Base-by-base conservation (phyloP, 2,329 filamentous ascomycete species). In the Conoideocrella luteorostrata region DNA sequence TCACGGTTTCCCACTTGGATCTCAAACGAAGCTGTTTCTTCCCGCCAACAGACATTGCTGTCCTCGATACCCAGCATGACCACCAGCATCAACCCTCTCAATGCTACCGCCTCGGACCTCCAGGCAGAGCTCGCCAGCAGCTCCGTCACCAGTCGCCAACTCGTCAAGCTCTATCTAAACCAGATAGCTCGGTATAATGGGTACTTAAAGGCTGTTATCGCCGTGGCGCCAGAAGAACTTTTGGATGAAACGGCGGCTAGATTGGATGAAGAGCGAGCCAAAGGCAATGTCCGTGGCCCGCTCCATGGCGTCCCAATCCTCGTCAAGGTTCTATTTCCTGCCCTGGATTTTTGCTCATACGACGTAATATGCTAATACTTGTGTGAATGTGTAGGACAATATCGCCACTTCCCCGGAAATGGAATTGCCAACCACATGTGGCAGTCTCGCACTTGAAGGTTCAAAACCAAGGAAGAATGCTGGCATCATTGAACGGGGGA, bases 221-320 rank as follows among this genome's bases (percentile, higher is more conserved):
- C 37, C 12, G 39, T 41, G 20, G 41, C 44, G 6, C 46, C 48
- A 1, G 28, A 20, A n/a, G 10, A 43, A 5, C 32, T 41, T 4
- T 26, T 50, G 9, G 21, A 36, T 2, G 15, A 41, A 13, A 39
- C 26, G 3, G 51, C 50, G 4, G 28, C 17, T 12, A 39, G 26
- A 24, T 17, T 52, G 4, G 51, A 55, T 20, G 34, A 37, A 7
- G 51, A 52, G 22, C 46, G 51, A 7, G 21, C 23, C 4, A 22
- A 35, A 2, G 48, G 51, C 13, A 30, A 43, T 7, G 9, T 45
- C n/a, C 44, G 48, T 5, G 28, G 49, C 3, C 47, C 50, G 4
- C 44, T 51, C 13, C 52, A 54, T 15, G 52, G 50, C 1, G 47
- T 52, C n/a, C 52, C 52, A 2, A 47, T 52, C 7, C 29, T 53